Conservation (phyloP, 2,329 filamentous ascomycete species). For the Aspergillus fumigatiaffinis region DNA sequence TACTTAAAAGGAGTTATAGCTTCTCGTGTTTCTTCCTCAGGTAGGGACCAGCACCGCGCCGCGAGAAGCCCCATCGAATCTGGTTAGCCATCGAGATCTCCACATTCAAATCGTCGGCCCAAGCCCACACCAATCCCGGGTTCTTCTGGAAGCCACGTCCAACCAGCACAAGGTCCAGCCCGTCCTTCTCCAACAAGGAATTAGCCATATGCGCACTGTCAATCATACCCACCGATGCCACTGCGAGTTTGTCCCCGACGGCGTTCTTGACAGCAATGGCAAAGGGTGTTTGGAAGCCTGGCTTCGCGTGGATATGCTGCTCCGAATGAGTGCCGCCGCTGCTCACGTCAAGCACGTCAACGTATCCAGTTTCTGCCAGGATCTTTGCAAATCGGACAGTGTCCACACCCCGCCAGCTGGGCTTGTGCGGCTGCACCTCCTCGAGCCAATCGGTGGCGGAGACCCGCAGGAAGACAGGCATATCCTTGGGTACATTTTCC, state of each 20-base stretch:
- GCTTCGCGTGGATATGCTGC: conserved; percentile 44
- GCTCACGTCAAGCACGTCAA: conserved; percentile 81
- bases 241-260: conserved; percentile 64
- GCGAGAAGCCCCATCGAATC: conserved; percentile 54
- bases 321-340: conserved; percentile 25
- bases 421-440: conserved; percentile 49
- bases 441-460: conserved; percentile 73
- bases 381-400: conserved; percentile 60
- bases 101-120: conserved; percentile 68
- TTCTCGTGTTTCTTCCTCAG: conserved; percentile 10
- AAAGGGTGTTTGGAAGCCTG: conserved; percentile 70
- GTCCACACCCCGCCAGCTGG: conserved; percentile 67
- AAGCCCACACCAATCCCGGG: conserved; percentile 69
- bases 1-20: neutral
- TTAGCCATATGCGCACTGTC: conserved; percentile 65
- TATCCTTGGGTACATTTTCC: conserved; percentile 57
- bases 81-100: conserved; percentile 70
- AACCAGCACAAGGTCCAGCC: conserved; percentile 65
- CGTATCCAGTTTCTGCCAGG: conserved; percentile 62
- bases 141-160: conserved; percentile 78
- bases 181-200: conserved; percentile 50
- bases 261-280: conserved; percentile 67
- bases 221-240: conserved; percentile 73
- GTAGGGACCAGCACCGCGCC: conserved; percentile 13
- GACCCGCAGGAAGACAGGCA: conserved; percentile 70